phyloP scores from a whole-genome alignment of 2,329 filamentous ascomycete species.

The Cucurbitaria berberidis region DNA sequence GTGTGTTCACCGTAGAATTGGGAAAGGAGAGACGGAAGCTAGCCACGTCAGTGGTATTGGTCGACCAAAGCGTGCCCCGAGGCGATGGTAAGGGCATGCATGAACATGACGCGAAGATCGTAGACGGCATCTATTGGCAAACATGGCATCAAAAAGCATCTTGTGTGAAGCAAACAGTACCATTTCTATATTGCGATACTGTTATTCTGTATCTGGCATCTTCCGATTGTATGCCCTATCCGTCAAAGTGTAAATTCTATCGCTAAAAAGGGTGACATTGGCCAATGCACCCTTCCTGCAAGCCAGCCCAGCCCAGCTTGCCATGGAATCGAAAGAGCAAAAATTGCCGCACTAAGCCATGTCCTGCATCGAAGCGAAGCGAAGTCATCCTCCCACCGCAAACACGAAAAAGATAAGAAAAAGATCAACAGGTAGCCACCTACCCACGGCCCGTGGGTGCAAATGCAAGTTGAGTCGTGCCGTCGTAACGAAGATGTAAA shows the following conservation, averaged over 20 bases:
- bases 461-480: conserved; percentile 29
- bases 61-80: neutral
- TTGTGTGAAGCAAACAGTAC: conserved; percentile 27
- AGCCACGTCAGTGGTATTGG: conserved; percentile 26
- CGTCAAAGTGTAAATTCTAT: neutral
- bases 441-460: conserved; percentile 13
- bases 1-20: neutral
- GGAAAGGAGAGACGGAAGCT: conserved; percentile 14
- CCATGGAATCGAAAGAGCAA: conserved; percentile 11
- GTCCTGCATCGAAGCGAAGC: conserved; percentile 30
- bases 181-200: conserved; percentile 25
- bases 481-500: conserved; percentile 20
- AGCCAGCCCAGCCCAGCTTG: conserved; percentile 13
- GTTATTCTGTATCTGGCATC: conserved; percentile 5
- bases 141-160: neutral
- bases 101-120: conserved; percentile 4
- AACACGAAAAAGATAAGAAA: conserved; percentile 10
- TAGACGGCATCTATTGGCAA: conserved; percentile 5
- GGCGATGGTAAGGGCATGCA: neutral
- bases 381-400: conserved; percentile 8
- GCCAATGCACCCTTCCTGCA: conserved; percentile 15
- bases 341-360: conserved; percentile 15
- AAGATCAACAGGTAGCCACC: conserved; percentile 30
- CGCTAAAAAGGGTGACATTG: conserved; percentile 7
- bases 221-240: conserved; percentile 1